Evolutionary conservation across 257 asterid species (phyloP).

Genomic region (Nicotiana otophora): DNA sequence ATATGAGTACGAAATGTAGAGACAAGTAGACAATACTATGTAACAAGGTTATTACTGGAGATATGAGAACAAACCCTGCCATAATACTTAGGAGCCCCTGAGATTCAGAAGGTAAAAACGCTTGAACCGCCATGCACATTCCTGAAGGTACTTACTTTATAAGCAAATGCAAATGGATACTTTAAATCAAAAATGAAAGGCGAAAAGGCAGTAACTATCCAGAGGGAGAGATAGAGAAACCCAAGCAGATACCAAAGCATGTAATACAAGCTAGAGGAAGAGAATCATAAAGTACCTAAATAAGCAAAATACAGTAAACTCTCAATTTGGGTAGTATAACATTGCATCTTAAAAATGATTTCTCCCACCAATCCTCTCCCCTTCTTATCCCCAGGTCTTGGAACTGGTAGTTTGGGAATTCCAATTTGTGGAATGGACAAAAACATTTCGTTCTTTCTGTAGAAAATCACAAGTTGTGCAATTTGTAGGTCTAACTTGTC

Average conservation of each 20-base stretch:
- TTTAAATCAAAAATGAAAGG: neutral
- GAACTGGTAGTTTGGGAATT: neutral
- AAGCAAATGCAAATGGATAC: neutral
- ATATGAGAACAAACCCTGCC: conserved; percentile 38
- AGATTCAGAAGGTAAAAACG: conserved; percentile 49
- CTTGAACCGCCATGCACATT: conserved; percentile 82
- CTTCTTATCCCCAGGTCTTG: neutral
- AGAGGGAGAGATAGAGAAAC: neutral
- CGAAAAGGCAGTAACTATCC: neutral
- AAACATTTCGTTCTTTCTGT: neutral
- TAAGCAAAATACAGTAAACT: neutral
- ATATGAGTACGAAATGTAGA: neutral
- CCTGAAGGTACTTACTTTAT: conserved; percentile 26
- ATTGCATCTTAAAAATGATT: neutral
- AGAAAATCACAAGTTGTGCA: neutral
- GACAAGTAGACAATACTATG: neutral
- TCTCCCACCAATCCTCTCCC: neutral
- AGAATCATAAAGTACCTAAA: neutral
- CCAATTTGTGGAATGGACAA: neutral
- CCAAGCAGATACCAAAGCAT: neutral
- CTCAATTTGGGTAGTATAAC: neutral
- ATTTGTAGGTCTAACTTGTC: neutral
- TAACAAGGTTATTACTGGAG: neutral
- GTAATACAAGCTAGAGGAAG: neutral
- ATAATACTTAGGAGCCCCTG: conserved; percentile 49